Percentiles rank a stretch among this genome's conserved stretches.
Evolutionary conservation across 2,329 filamentous ascomycete species (phyloP).

Genomic region (Ramichloridium luteum): DNA sequence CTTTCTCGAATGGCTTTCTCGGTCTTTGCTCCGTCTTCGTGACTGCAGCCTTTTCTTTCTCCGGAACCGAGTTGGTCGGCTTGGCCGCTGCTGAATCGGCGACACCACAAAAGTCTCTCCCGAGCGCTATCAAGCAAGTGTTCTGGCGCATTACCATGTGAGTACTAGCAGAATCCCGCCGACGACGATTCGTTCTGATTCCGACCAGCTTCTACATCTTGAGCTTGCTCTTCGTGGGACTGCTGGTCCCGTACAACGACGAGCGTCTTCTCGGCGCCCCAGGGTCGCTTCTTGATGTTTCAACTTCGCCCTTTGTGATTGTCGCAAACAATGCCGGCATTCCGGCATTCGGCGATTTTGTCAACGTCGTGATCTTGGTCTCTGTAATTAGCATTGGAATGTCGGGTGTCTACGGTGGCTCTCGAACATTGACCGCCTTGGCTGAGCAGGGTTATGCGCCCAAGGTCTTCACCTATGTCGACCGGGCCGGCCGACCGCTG

Average conservation of each 20-base stretch:
- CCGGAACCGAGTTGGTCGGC: constrained; percentile 50
- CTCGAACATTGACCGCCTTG: constrained; percentile 76
- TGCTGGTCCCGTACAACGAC: constrained; percentile 67
- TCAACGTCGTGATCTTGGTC: constrained; percentile 90
- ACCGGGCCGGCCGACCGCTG: constrained; percentile 48
- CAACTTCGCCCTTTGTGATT: constrained; percentile 84
- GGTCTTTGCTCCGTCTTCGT: constrained; percentile 53
- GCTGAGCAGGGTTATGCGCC: constrained; percentile 61
- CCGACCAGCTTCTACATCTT: constrained; percentile 61
- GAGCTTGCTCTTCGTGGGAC: constrained; percentile 65
- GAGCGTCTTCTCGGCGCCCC: constrained; percentile 42
- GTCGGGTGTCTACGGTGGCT: constrained; percentile 81
- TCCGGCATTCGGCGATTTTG: constrained; percentile 65
- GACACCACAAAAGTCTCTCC: constrained; percentile 70
- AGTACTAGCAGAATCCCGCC: background rate
- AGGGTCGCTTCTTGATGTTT: constrained; percentile 47
- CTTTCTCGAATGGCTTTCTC: constrained; percentile 47
- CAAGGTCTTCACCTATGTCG: constrained; percentile 45
- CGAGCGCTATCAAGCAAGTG: constrained; percentile 81
- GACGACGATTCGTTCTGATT: constrained; percentile 9
- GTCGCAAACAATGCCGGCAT: constrained; percentile 71
- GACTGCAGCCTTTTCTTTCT: constrained; percentile 50
- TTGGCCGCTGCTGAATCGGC: constrained; percentile 65
- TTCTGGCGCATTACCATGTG: constrained; percentile 78
- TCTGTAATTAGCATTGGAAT: constrained; percentile 64